A percentile compares a stretch with the other conserved stretches of the same genome.
Evolutionary conservation across 2,329 filamentous ascomycete species (phyloP).

Genomic region (Gnomoniopsis sp.): DNA sequence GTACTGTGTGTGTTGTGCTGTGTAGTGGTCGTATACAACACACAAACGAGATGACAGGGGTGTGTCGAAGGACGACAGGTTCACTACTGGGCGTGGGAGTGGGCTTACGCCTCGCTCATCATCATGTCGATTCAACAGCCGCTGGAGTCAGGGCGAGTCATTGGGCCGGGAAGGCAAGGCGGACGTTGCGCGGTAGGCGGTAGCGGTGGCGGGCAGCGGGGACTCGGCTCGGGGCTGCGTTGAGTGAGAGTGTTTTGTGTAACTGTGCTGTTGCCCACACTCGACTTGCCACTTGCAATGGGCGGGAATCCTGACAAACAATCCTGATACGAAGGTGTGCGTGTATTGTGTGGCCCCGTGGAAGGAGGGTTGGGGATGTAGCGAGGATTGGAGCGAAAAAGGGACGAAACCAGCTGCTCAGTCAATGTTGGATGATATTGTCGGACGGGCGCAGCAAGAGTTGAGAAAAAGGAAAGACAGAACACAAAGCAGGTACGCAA

Average conservation of each 20-base stretch:
- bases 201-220: no score
- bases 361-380: conserved; percentile 6
- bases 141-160: conserved; percentile 15
- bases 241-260: conserved; percentile 1
- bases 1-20: no score
- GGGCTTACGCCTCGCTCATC: conserved; percentile 17
- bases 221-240: neutral
- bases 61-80: no score
- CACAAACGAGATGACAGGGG: conserved; percentile 7
- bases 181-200: no score
- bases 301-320: no score
- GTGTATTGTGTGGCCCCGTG: neutral
- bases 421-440: neutral
- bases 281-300: no score
- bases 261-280: conserved; percentile 1
- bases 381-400: conserved; percentile 14
- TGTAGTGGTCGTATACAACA: no score
- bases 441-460: neutral
- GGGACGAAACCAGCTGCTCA: neutral
- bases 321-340: no score
- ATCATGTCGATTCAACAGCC: conserved; percentile 15
- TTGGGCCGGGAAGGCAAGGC: neutral
- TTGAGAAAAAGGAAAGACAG: neutral
- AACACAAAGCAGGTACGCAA: no score
- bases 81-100: no score